Evolutionary conservation across 2,329 filamentous ascomycete genomes (phyloP).

Genomic region (Ceratocystis alfenasii): DNA sequence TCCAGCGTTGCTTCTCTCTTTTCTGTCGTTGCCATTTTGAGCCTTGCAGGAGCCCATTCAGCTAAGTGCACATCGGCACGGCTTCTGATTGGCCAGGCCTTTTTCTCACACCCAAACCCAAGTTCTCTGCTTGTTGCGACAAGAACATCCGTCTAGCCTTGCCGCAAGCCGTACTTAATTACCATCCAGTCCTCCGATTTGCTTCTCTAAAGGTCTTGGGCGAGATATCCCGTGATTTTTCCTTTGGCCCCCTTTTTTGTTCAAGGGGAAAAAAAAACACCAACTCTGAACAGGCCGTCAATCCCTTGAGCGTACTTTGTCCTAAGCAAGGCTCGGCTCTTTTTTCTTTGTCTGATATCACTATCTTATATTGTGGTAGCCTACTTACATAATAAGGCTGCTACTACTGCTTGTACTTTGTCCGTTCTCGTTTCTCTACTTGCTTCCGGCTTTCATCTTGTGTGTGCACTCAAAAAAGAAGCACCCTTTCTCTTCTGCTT

Average conservation of each 20-base stretch:
- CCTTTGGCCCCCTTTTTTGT: not conserved
- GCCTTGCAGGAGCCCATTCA: slow-evolving; percentile 20
- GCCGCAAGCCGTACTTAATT: not conserved
- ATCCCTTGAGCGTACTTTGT: not conserved
- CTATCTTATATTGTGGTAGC: not conserved
- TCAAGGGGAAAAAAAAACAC: not conserved
- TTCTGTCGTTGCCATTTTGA: slow-evolving; percentile 22
- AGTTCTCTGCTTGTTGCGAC: not conserved
- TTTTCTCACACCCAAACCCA: not conserved
- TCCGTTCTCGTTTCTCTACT: not conserved
- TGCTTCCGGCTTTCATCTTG: not conserved
- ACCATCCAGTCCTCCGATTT: not conserved
- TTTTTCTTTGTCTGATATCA: not conserved
- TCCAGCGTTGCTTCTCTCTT: slow-evolving; percentile 17
- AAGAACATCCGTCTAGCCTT: not conserved
- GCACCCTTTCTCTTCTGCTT: not conserved
- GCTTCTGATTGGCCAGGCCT: slow-evolving; percentile 17
- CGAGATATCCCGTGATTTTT: not conserved
- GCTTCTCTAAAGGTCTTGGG: not conserved
- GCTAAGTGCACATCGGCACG: slow-evolving; percentile 12
- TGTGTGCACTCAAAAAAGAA: slow-evolving; percentile 3
- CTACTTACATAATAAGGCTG: not conserved
- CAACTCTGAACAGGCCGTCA: not conserved
- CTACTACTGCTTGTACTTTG: not conserved
- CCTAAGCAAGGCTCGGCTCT: not conserved